Evolutionary conservation across 441 rosid species (phyloP), one percentile per base, ranked within the genome.

Genomic region (Mallotus japonicus): DNA sequence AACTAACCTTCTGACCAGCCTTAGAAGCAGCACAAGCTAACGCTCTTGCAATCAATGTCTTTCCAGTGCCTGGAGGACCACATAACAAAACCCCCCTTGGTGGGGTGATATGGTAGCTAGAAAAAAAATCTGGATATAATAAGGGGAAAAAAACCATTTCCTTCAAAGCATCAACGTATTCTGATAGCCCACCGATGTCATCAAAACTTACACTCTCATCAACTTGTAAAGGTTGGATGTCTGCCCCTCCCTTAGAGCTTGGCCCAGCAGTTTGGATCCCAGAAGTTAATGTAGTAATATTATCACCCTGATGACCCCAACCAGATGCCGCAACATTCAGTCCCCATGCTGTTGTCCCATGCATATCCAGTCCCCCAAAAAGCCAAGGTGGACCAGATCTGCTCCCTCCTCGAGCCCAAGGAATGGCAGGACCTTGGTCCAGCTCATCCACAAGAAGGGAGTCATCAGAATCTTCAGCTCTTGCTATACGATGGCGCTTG

Each of bases 61-160:
- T 96, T 71, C 99, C 99, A 44, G 99, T 96, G 74, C 99, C 99
- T 75, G 99, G 99, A 73, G 99, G 99, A 78, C 99, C 99, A 79
- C 99, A 96, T 79, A 96, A 84, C 87, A 96, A 78, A 71, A 96
- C 99, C 49, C 99, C 99, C 81, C 99, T 86, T n/a, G 99, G 99
- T 58, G 99, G 99, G 60, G 92, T 90, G 53, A 96, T 96, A 77
- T 90, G 92, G 82, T 96, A 96, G 82, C 92, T 93, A 50, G 97
- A 90, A 83, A 96, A 96, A 77, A 96, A 96, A 83, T 96, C 98
- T 19, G 99, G 99, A 81, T 96, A 96, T 70, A 96, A 77, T 78
- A 96, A 84, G 57, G 99, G 99, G 77, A 96, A 96, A 80, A 96
- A 96, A 76, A 96, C 98, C 99, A 96, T 96, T 83, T 96, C 99